Conservation (phyloP, 371 early-diverging fungal species). For the Lichtheimia ornata region DNA sequence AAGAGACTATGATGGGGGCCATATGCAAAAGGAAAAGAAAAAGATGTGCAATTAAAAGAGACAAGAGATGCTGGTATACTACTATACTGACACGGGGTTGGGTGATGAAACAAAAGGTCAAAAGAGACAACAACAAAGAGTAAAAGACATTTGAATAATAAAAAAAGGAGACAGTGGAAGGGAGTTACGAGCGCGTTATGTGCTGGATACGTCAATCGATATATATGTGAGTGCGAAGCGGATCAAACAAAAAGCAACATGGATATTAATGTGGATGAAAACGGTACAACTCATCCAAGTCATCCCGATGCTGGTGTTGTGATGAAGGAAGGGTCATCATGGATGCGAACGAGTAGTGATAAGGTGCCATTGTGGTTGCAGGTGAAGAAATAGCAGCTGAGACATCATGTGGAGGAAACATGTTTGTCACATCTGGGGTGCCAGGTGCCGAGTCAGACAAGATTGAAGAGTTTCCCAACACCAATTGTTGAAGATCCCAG, state of each 20-base stretch:
- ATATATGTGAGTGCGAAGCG: neutral
- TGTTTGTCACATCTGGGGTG: constrained; percentile 12
- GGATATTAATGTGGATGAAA: constrained; percentile 8
- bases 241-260: neutral
- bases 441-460: constrained; percentile 19
- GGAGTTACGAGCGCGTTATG: neutral
- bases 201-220: neutral
- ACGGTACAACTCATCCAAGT: constrained; percentile 7
- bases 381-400: constrained; percentile 2
- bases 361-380: neutral
- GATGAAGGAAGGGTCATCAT: constrained; percentile 2
- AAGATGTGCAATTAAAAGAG: neutral
- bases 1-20: neutral
- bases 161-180: neutral
- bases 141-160: neutral
- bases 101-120: neutral
- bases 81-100: constrained; percentile 8
- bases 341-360: constrained; percentile 7
- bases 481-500: constrained; percentile 9
- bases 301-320: neutral
- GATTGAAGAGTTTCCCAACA: constrained; percentile 13
- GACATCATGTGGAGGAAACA: constrained; percentile 20
- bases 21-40: neutral
- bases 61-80: constrained; percentile 7
- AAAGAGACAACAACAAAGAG: neutral